Evolutionary conservation across 139 green algal genomes (phyloP), one percentile per base, ranked within the genome.

Genomic region (Marvania coccoides): DNA sequence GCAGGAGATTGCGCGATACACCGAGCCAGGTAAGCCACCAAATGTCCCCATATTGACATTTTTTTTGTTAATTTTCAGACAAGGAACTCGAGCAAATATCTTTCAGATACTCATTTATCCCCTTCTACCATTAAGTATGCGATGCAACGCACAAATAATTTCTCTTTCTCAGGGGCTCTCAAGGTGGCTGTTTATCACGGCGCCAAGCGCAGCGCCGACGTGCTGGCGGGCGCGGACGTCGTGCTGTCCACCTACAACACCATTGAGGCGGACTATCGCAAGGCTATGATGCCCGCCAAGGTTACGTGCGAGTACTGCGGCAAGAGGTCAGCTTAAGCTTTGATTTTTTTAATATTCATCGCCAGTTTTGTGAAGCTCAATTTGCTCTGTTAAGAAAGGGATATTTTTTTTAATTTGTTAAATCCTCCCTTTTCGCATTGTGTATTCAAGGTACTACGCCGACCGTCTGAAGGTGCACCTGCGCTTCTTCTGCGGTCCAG

Each of bases 171-270:
- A n/a, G 69, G 69, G 13, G 40, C 60, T 5, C 60, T 77, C 10
- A 67, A 53, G 37, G 85, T 97, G 57, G 62, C 89, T 34, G 59
- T 92, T 23, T 96, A 96, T 72, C 91, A 97, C 48, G 90, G 90
- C 53, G 58, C 65, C 51, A 85, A 89, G 65, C 69, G 83, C 38
- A 76, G 66, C n/a, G 42, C 65, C 1, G 69, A 83, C 63, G 12
- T 69, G 8, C 64, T 96, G 61, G 54, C 68, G 7, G 36, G 70
- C 12, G 85, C 83, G 5, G 91, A 97, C 48, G 82, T 97, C 6
- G 89, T 95, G 60, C 82, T 98, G 19, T 95, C 92, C 12, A 97
- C 93, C 5, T 98, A 96, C 81, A 76, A 62, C 47, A 88, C 85
- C 14, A 59, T 97, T 2, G 93, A 98, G 80, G 81, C 65, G 29